Percentiles rank a stretch among this genome's conserved stretches.
Evolutionary conservation across 345 rosid species (phyloP).

Genomic region (Salix arbutifolia): DNA sequence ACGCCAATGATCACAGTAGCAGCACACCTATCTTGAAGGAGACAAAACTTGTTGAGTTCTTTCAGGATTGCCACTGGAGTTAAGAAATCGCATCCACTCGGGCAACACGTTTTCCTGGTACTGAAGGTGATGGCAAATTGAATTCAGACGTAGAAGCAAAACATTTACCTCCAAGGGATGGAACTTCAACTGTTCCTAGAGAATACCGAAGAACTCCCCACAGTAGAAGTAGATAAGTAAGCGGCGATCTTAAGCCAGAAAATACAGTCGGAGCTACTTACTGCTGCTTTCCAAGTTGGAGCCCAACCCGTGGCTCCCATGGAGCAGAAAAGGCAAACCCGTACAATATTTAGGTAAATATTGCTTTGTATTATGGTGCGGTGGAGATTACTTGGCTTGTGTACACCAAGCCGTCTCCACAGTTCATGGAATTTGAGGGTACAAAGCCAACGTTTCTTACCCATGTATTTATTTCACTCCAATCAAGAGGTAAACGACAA

Average conservation of each 20-base stretch:
- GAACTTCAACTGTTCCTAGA: not conserved
- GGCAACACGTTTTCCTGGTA: not conserved
- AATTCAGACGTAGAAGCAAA: not conserved
- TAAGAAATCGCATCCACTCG: not conserved
- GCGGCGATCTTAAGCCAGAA: not conserved
- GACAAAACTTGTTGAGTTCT: slow-evolving; percentile 9
- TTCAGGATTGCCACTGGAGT: slow-evolving; percentile 11
- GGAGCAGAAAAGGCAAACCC: not conserved
- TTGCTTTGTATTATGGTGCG: too few species aligned
- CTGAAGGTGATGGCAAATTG: not conserved
- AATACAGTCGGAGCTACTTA: not conserved
- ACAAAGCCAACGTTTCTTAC: not conserved
- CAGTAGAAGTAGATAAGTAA: too few species aligned
- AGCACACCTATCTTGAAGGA: not conserved
- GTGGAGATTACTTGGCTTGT: too few species aligned
- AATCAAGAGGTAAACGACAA: too few species aligned
- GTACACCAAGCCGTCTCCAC: too few species aligned
- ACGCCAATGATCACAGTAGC: not conserved
- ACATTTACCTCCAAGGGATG: not conserved
- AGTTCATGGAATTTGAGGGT: not conserved
- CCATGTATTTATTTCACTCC: not conserved
- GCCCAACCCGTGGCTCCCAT: not conserved
- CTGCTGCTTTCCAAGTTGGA: slow-evolving; percentile 14
- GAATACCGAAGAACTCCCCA: too few species aligned
- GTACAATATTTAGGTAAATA: too few species aligned